phyloP scores from a whole-genome alignment of 2,329 filamentous ascomycete genomes.

The Trichoderma semiorbis region DNA sequence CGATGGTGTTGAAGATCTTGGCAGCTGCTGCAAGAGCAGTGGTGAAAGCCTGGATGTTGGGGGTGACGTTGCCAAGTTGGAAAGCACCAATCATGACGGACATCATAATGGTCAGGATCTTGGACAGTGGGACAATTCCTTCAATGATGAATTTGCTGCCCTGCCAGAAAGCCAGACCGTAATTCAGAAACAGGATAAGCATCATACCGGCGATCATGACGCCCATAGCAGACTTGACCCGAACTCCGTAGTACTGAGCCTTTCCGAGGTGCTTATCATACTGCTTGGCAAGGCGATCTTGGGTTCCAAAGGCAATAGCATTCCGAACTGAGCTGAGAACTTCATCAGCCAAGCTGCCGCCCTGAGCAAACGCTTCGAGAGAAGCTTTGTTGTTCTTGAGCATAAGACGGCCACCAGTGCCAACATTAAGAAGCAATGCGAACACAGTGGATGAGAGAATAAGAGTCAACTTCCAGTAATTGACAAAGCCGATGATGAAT shows the following conservation, averaged over 20 bases:
- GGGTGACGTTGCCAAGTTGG: conserved; percentile 81
- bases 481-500: conserved; percentile 86
- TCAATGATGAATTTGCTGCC: conserved; percentile 71
- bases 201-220: conserved; percentile 84
- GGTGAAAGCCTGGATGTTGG: conserved; percentile 83
- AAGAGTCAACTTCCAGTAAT: conserved; percentile 89
- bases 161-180: conserved; percentile 85
- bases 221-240: conserved; percentile 68
- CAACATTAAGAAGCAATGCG: conserved; percentile 76
- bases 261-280: conserved; percentile 73
- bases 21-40: conserved; percentile 77
- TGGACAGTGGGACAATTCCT: conserved; percentile 62
- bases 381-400: conserved; percentile 78
- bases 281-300: conserved; percentile 80
- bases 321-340: conserved; percentile 92
- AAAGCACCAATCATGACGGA: conserved; percentile 92
- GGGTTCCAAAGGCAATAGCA: conserved; percentile 87
- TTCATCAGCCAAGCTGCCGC: conserved; percentile 88
- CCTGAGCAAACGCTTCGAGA: conserved; percentile 74
- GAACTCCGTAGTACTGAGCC: conserved; percentile 74
- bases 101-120: conserved; percentile 82
- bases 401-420: conserved; percentile 67
- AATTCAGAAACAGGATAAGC: conserved; percentile 79
- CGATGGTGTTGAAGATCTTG: conserved; percentile 94
- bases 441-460: conserved; percentile 81